Base-by-base conservation (phyloP, 495 filamentous ascomycete species). In the Podospora australis region DNA sequence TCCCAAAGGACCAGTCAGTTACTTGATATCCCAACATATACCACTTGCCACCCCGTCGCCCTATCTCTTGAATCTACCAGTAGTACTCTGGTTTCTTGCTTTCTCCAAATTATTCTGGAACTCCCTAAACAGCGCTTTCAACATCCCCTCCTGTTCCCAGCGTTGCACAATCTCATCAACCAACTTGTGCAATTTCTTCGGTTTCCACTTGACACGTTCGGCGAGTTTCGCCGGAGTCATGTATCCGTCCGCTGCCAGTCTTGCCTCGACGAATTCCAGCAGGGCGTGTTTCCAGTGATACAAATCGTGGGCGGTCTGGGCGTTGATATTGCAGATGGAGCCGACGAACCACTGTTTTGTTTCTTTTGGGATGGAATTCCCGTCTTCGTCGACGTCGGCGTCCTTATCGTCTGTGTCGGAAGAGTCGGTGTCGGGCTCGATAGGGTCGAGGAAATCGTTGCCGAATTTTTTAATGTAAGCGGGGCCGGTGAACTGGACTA, bases 221-320 rank as follows among this genome's bases (percentile, higher is more conserved):
- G 71, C 72, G 32, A 77, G 68, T 21, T 65, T 75, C 7, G 28
- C 13, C 0, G 60, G 41, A 1, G 36, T 29, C 64, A 73, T 68
- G 49, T 80, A 72, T 9, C 83, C 83, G 40, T 77, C 67, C 10
- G 56, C 55, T 4, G 67, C 58, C 4, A 92, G 75, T 44, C 77
- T 78, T 13, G 78, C 70, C 11, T 84, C 70, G 3, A 89, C 82
- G 74, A 73, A 84, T 50, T 84, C 72, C 50, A 86, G 83, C 34
- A 91, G 79, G 24, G 80, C 77, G 55, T 77, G 77, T 34, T 84
- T 82, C 87, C 87, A 92, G 52, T 92, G 87, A 1, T 74, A 72
- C 2, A 91, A 70, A 0, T 71, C 74, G 55, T 91, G 87, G 0
- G 83, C 83, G 13, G 79, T 80, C 46, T 74, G 67, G 6, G 87